Base-by-base conservation (phyloP, 768 basidiomycete genomes). In the Collybiopsis luxurians region DNA sequence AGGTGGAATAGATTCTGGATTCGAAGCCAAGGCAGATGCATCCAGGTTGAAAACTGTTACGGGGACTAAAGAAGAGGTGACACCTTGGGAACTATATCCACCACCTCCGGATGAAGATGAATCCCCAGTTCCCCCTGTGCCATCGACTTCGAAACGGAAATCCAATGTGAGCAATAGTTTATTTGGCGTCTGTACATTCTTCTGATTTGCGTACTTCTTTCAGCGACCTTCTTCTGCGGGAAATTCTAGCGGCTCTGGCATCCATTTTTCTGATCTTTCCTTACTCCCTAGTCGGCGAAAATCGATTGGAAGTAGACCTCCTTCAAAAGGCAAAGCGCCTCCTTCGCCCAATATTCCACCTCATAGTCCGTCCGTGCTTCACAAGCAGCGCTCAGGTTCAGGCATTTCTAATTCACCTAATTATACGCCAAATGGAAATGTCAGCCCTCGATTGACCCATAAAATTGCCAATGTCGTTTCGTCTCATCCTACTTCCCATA, bases 81-180 rank as follows among this genome's bases (percentile, higher is more conserved):
- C 72, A 4, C 73, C 73, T 46, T 74, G 73, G 75, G 74, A 76
- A 61, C 65, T 76, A 17, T 65, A 60, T 44, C 65, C 68, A 27
- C 42, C 30, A 23, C 57, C 57, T 27, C 3, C 36, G 26, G 45
- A 57, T 19, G 39, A 11, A 13, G 45, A 57, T 19, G 39, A 11
- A 13, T 26, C 47, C 34, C n/a, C 52, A 9, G 39, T 19, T 21
- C 19, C 19, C 10, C 12, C 17, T 38, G 15, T 9, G 5, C 48
- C 40, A 39, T 27, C 43, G 26, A 19, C 15, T 9, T 36, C 28
- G 13, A 43, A 34, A n/a, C 42, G 19, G 27, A 31, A 17, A 23
- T 46, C 30, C 11, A 17, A 17, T 26, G 44, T 28, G 55, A 47
- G 34, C 27, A 49, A 21, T 7, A 26, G 21, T 10, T 36, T 21